Evolutionary conservation across 345 rosid genomes (phyloP).

Genomic region (Bruguiera sexangula): DNA sequence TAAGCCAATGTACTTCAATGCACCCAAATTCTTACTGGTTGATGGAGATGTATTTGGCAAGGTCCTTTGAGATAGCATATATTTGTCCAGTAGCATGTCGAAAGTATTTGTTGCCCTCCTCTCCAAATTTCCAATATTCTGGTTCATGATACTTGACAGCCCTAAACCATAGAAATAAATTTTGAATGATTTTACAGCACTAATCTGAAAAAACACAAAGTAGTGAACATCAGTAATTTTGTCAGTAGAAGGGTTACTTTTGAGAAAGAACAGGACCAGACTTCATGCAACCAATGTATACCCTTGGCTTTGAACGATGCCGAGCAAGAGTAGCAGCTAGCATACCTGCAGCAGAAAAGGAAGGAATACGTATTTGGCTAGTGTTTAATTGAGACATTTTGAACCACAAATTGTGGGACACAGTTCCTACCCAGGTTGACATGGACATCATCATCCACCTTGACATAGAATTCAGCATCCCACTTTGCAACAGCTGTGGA

Average conservation of each 20-base stretch:
- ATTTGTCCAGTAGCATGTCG: slow-evolving; percentile 99
- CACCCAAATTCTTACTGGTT: slow-evolving; percentile 60
- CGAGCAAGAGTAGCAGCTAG: slow-evolving; percentile 85
- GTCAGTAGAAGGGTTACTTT: slow-evolving; percentile 49
- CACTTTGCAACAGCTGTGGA: slow-evolving; percentile 88
- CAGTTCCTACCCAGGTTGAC: slow-evolving; percentile 78
- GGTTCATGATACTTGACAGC: slow-evolving; percentile 96
- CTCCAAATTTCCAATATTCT: slow-evolving; percentile 98
- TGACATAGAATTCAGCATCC: slow-evolving; percentile 93
- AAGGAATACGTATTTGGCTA: slow-evolving; percentile 1
- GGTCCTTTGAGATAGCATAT: slow-evolving; percentile 92
- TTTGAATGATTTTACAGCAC: slow-evolving; percentile 3
- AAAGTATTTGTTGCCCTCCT: slow-evolving; percentile 90
- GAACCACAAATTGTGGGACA: background rate
- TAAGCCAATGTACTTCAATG: background rate
- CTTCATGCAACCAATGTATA: slow-evolving; percentile 96
- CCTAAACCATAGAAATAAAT: slow-evolving; percentile 36
- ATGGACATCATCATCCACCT: slow-evolving; percentile 98
- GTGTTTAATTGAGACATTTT: background rate
- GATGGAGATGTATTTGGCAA: slow-evolving; percentile 74
- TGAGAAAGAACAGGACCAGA: slow-evolving; percentile 96
- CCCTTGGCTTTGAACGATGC: slow-evolving; percentile 86
- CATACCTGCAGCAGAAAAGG: slow-evolving; percentile 46
- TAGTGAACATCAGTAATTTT: slow-evolving; percentile 6
- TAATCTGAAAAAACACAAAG: background rate